Evolutionary conservation across 805 yeast genomes (phyloP).

Genomic region (Candida ovalis): DNA sequence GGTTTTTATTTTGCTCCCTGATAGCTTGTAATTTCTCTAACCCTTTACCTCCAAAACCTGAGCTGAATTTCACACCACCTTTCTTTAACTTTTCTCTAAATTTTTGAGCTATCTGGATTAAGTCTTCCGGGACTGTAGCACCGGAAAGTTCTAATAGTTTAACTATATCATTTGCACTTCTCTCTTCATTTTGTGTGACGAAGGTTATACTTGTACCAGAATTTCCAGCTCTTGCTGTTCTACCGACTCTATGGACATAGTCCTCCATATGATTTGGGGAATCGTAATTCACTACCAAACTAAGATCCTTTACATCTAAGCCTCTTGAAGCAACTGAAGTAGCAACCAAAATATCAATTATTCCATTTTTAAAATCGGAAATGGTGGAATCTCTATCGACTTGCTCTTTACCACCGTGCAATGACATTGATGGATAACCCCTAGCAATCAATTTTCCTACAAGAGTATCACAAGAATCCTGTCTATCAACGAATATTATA

Average conservation of each 20-base stretch:
- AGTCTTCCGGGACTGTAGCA: slow-evolving; percentile 47
- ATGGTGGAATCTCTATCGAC: slow-evolving; percentile 75
- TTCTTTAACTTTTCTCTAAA: slow-evolving; percentile 59
- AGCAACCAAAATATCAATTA: slow-evolving; percentile 68
- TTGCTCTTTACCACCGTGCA: slow-evolving; percentile 94
- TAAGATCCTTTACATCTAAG: slow-evolving; percentile 82
- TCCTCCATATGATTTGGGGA: slow-evolving; percentile 90
- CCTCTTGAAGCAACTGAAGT: slow-evolving; percentile 97
- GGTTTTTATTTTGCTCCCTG: slow-evolving; percentile 46
- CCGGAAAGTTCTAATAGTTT: slow-evolving; percentile 62
- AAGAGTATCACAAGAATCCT: slow-evolving; percentile 76
- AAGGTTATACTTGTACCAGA: slow-evolving; percentile 72
- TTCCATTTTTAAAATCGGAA: slow-evolving; percentile 60
- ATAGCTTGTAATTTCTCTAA: slow-evolving; percentile 68
- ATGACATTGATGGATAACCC: slow-evolving; percentile 58
- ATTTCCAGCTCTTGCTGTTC: slow-evolving; percentile 91
- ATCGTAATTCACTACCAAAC: slow-evolving; percentile 76
- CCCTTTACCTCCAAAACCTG: slow-evolving; percentile 95
- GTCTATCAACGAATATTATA: slow-evolving; percentile 83
- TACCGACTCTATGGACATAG: slow-evolving; percentile 92
- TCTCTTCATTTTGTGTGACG: slow-evolving; percentile 55
- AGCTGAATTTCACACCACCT: slow-evolving; percentile 59
- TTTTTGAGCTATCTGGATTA: slow-evolving; percentile 45
- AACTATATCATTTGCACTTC: slow-evolving; percentile 64
- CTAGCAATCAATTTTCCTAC: slow-evolving; percentile 47